A percentile compares a stretch with the other conserved stretches of the same genome.
These are phyloP conservation scores for Coemansia reversa DNA, from an alignment of 192 early-diverging fungal species.

Conservation along the genomic window DNA sequence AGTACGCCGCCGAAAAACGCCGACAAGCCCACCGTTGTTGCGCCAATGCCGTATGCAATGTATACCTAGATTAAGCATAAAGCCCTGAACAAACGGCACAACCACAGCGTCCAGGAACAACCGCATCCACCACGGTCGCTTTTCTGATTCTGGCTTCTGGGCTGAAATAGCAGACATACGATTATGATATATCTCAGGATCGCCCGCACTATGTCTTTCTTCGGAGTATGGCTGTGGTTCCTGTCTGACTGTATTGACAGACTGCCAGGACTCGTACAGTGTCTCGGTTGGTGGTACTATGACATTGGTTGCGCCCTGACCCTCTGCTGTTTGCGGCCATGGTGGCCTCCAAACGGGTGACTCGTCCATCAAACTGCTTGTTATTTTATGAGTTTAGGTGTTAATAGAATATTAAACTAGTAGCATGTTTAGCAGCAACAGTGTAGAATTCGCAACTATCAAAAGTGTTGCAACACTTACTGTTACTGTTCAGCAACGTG, in stretches of 20 bases:
- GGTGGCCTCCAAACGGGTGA: too few relatives aligned
- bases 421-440: too few relatives aligned
- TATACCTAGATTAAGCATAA: conserved; percentile 43
- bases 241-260: background rate
- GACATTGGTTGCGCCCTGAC: background rate
- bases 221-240: background rate
- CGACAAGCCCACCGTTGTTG: conserved; percentile 30
- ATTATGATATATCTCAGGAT: too few relatives aligned
- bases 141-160: background rate
- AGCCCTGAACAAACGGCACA: conserved; percentile 46
- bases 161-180: too few relatives aligned
- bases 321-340: conserved; percentile 18
- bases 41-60: conserved; percentile 50
- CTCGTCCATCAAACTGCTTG: too few relatives aligned
- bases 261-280: conserved; percentile 8
- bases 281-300: conserved; percentile 4
- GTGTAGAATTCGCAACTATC: too few relatives aligned
- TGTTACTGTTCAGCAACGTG: too few relatives aligned
- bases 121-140: conserved; percentile 39
- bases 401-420: too few relatives aligned
- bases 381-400: too few relatives aligned
- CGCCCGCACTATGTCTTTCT: background rate
- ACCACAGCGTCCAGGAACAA: conserved; percentile 46
- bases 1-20: conserved; percentile 18
- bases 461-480: too few relatives aligned